Conservation (phyloP, 768 basidiomycete genomes). For the Rhizopogon roseolus region DNA sequence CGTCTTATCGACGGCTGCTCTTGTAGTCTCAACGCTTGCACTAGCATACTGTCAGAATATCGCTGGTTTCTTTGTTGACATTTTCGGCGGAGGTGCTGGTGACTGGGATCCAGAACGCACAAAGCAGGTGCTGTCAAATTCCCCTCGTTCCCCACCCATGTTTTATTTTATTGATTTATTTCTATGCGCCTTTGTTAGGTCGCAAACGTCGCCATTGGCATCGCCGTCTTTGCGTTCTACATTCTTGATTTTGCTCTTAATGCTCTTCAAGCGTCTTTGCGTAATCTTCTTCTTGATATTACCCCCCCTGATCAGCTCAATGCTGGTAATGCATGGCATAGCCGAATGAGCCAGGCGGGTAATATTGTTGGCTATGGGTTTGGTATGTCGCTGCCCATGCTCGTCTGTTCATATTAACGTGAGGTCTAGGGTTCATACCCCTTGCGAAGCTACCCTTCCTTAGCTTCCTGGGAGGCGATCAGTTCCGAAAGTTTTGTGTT, state of each 20-base stretch:
- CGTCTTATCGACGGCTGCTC: constrained; percentile 75
- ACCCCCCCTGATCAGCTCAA: constrained; percentile 87
- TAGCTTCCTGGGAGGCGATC: constrained; percentile 77
- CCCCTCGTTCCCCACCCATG: not conserved
- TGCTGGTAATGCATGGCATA: constrained; percentile 97
- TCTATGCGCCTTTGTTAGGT: constrained; percentile 36
- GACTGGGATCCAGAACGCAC: constrained; percentile 83
- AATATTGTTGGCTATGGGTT: constrained; percentile 94
- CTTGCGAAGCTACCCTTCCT: constrained; percentile 76
- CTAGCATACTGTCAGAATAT: constrained; percentile 81
- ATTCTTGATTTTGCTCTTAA: constrained; percentile 96
- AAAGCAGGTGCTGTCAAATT: constrained; percentile 42
- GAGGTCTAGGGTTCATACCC: constrained; percentile 72
- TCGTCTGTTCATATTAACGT: constrained; percentile 6
- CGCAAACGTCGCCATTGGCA: constrained; percentile 66
- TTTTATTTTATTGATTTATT: not conserved
- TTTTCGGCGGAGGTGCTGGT: constrained; percentile 69
- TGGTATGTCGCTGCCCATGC: constrained; percentile 41
- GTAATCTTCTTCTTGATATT: constrained; percentile 91
- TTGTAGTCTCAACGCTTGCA: constrained; percentile 70
- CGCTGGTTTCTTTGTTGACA: constrained; percentile 71
- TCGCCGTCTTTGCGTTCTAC: constrained; percentile 90
- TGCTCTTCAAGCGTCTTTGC: constrained; percentile 86
- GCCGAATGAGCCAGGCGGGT: constrained; percentile 93
- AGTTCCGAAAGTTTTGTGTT: constrained; percentile 95